phyloP scores from a whole-genome alignment of 805 yeast species.

The Candida insectalens region DNA sequence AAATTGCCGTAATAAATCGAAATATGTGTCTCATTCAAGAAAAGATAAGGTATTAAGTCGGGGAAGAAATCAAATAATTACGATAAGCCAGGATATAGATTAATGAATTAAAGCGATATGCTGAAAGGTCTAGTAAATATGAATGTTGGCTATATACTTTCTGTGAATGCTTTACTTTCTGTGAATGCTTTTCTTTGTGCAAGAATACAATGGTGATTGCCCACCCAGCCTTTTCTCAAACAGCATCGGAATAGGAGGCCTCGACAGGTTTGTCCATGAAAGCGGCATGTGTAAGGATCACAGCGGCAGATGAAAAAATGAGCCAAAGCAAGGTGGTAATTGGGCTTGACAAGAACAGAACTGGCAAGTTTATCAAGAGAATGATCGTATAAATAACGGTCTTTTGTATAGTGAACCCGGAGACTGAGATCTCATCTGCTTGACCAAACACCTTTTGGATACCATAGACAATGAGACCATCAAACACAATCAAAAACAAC shows the following conservation, averaged over 20 bases:
- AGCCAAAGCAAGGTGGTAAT: slow-evolving; percentile 87
- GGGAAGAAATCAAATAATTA: too few species aligned
- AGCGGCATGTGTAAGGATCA: slow-evolving; percentile 80
- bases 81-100: too few species aligned
- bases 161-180: too few species aligned
- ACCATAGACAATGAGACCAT: slow-evolving; percentile 30
- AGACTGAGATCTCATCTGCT: slow-evolving; percentile 17
- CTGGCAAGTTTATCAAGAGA: slow-evolving; percentile 48
- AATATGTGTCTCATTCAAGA: too few species aligned
- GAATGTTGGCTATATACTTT: too few species aligned
- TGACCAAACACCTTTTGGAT: slow-evolving; percentile 26
- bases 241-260: slow-evolving; percentile 76
- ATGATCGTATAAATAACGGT: slow-evolving; percentile 80
- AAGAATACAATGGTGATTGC: too few species aligned
- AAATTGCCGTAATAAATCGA: too few species aligned
- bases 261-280: slow-evolving; percentile 94
- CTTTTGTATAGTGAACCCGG: slow-evolving; percentile 56
- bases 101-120: too few species aligned
- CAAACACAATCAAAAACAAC: slow-evolving; percentile 58
- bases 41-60: too few species aligned
- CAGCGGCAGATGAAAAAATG: slow-evolving; percentile 71
- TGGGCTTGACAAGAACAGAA: slow-evolving; percentile 70
- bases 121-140: too few species aligned
- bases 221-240: too few species aligned
- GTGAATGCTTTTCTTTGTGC: too few species aligned